Conservation (phyloP, 495 filamentous ascomycete genomes). For the Cairneyella variabilis region DNA sequence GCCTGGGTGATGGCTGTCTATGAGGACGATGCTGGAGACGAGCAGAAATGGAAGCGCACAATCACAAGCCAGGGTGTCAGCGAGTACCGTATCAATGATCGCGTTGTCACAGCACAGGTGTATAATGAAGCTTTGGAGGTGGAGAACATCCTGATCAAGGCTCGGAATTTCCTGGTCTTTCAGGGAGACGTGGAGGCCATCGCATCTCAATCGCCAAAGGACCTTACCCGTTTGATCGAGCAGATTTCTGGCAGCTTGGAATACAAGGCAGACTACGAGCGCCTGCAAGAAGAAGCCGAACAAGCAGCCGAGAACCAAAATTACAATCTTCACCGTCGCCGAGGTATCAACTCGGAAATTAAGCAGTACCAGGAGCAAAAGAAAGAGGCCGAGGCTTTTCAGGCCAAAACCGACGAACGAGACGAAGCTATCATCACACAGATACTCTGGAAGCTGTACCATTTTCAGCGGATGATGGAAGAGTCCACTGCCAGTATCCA, state of each 20-base stretch:
- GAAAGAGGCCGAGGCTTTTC: conserved; percentile 88
- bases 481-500: conserved; percentile 87
- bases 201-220: conserved; percentile 85
- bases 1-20: conserved; percentile 99
- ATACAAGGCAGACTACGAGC: conserved; percentile 93
- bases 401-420: conserved; percentile 80
- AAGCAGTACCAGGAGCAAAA: conserved; percentile 98
- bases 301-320: conserved; percentile 84
- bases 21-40: conserved; percentile 94
- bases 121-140: conserved; percentile 92
- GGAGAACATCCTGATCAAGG: conserved; percentile 97
- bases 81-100: conserved; percentile 96
- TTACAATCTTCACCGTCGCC: conserved; percentile 78
- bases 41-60: conserved; percentile 90
- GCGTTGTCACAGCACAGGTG: conserved; percentile 78
- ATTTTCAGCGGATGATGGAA: conserved; percentile 91
- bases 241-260: conserved; percentile 96
- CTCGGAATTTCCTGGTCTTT: conserved; percentile 96
- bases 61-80: conserved; percentile 86
- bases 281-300: conserved; percentile 77
- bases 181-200: conserved; percentile 99
- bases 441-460: conserved; percentile 94
- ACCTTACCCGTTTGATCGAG: conserved; percentile 93
- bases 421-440: conserved; percentile 93
- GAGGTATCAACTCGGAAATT: conserved; percentile 96